phyloP scores from a whole-genome alignment of 1,139 yeast species.

The Geotrichum aggregatum region DNA sequence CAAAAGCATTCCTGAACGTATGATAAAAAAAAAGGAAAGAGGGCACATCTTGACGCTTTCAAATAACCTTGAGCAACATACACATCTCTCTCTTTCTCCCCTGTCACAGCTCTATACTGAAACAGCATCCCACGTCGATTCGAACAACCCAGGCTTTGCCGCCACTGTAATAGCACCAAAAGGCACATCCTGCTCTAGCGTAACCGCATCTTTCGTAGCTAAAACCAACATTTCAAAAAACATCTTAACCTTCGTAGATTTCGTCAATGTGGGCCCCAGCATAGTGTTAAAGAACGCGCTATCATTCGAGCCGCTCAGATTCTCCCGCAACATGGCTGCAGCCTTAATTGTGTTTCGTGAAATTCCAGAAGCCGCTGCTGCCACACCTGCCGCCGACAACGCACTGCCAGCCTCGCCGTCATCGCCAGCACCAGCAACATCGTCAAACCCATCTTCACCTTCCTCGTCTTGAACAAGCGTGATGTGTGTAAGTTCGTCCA shows the following conservation, averaged over 20 bases:
- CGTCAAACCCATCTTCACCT: slow-evolving; percentile 8
- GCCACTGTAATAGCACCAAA: slow-evolving; percentile 58
- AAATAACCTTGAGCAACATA: not conserved
- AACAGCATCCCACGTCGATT: slow-evolving; percentile 28
- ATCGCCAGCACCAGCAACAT: not conserved
- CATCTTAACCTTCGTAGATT: slow-evolving; percentile 43
- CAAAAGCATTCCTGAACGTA: not conserved
- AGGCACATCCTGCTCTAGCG: slow-evolving; percentile 55
- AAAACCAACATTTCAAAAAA: slow-evolving; percentile 80
- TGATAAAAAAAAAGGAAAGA: slow-evolving; percentile 10
- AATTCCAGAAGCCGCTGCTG: slow-evolving; percentile 27
- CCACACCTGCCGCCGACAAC: not conserved
- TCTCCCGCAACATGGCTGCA: slow-evolving; percentile 49
- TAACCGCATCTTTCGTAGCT: slow-evolving; percentile 72
- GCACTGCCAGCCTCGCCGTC: slow-evolving; percentile 26
- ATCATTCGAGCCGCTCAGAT: slow-evolving; percentile 31
- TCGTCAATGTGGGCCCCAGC: slow-evolving; percentile 20
- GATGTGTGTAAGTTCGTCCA: slow-evolving; percentile 9
- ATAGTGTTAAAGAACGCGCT: slow-evolving; percentile 24
- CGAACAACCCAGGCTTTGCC: slow-evolving; percentile 50
- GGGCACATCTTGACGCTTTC: not conserved
- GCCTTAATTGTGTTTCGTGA: slow-evolving; percentile 54
- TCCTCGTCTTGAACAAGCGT: slow-evolving; percentile 14
- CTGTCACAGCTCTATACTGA: not conserved
- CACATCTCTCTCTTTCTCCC: not conserved